Evolutionary conservation across 805 yeast species (phyloP).

Genomic region (Isabelozyma pseudorhagii): DNA sequence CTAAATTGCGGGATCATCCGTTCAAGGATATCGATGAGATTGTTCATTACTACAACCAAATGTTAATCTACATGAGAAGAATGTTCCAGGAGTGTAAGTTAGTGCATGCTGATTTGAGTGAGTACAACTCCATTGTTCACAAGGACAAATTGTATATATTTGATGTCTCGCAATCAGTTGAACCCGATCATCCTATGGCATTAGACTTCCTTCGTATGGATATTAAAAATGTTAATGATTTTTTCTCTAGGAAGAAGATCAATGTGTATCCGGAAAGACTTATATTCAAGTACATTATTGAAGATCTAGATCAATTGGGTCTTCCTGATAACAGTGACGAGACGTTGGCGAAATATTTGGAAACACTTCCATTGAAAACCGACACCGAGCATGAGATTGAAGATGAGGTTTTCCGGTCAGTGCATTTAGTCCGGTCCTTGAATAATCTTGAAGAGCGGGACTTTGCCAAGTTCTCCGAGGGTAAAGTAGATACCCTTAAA

Average conservation of each 20-base stretch:
- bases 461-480: conserved; percentile 71
- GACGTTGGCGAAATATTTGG: conserved; percentile 41
- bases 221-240: conserved; percentile 90
- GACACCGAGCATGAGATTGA: conserved; percentile 53
- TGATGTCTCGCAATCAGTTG: conserved; percentile 97
- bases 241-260: conserved; percentile 69
- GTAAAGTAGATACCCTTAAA: conserved; percentile 75
- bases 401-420: conserved; percentile 84
- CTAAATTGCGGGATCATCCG: conserved; percentile 80
- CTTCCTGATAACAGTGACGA: conserved; percentile 38
- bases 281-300: conserved; percentile 75
- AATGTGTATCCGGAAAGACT: conserved; percentile 77
- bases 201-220: conserved; percentile 96
- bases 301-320: conserved; percentile 36
- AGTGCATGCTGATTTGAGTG: conserved; percentile 96
- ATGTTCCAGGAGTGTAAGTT: conserved; percentile 84
- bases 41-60: conserved; percentile 65
- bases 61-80: conserved; percentile 81
- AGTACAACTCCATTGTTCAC: conserved; percentile 89
- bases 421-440: conserved; percentile 74
- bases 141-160: conserved; percentile 74
- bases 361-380: conserved; percentile 55
- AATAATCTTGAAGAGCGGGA: conserved; percentile 89
- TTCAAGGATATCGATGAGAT: conserved; percentile 67
- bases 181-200: conserved; percentile 97